phyloP scores from a whole-genome alignment of 176 grass and related monocot species.

The Calamus simplicifolius region DNA sequence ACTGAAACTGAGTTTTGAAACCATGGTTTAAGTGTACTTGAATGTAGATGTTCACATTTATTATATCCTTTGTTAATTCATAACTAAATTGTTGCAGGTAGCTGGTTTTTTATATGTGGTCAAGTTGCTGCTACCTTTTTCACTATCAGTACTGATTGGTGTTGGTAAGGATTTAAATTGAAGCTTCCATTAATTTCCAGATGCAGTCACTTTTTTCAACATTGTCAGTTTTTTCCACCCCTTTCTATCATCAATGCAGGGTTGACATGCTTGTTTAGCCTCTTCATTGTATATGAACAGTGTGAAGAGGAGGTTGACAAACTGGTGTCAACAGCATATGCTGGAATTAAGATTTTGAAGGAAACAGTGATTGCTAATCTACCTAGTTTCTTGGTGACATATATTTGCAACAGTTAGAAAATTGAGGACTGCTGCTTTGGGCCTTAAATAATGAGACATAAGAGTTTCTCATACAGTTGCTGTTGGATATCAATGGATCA shows the following conservation, averaged over 20 bases:
- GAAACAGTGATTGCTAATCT: slow-evolving; percentile 29
- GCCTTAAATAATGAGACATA: too few species aligned
- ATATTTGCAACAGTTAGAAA: slow-evolving; percentile 18
- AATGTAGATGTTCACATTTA: too few species aligned
- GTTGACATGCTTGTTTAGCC: slow-evolving; percentile 55
- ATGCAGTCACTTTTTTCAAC: neutral
- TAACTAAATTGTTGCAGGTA: slow-evolving; percentile 27
- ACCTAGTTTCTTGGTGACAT: slow-evolving; percentile 23
- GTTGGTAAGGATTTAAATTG: slow-evolving; percentile 47
- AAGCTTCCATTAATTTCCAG: neutral
- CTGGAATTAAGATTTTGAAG: slow-evolving; percentile 32
- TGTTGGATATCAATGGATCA: too few species aligned
- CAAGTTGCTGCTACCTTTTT: slow-evolving; percentile 58
- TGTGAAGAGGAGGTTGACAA: slow-evolving; percentile 72
- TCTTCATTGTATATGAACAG: slow-evolving; percentile 96
- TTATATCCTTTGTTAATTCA: too few species aligned
- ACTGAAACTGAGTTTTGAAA: too few species aligned
- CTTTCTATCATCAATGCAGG: slow-evolving; percentile 28
- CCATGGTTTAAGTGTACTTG: too few species aligned
- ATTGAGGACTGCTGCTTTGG: neutral
- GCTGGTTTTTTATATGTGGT: slow-evolving; percentile 48
- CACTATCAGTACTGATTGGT: slow-evolving; percentile 45
- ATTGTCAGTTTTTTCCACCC: neutral
- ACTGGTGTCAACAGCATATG: slow-evolving; percentile 31
- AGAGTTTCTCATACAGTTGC: too few species aligned